Conservation (phyloP, 2,329 filamentous ascomycete genomes). For the Microcyclosporella mali region DNA sequence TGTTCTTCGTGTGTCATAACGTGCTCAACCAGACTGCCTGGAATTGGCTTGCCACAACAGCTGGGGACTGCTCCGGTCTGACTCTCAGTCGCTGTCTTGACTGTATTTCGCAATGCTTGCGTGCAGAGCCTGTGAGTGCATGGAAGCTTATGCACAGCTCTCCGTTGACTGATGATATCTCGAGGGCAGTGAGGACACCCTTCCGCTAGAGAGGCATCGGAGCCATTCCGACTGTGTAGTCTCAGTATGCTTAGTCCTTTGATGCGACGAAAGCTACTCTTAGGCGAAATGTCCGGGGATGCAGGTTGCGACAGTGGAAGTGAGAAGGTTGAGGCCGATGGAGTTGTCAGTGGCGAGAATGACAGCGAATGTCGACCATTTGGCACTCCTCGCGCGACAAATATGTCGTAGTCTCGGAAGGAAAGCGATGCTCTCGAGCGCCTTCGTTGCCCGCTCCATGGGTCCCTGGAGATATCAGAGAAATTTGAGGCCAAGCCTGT, state of each 20-base stretch:
- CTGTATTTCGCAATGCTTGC: conserved; percentile 28
- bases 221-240: conserved; percentile 22
- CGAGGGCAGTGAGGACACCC: conserved; percentile 31
- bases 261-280: conserved; percentile 29
- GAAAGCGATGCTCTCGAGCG: conserved; percentile 26
- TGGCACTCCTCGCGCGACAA: conserved; percentile 23
- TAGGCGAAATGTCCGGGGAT: conserved; percentile 22
- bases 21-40: conserved; percentile 34
- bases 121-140: conserved; percentile 33
- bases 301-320: conserved; percentile 24
- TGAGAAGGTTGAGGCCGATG: conserved; percentile 28
- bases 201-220: conserved; percentile 20
- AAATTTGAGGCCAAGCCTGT: conserved; percentile 31
- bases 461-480: conserved; percentile 29
- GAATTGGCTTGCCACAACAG: conserved; percentile 38
- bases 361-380: conserved; percentile 24
- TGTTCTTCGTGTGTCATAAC: conserved; percentile 36
- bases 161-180: conserved; percentile 21
- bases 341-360: conserved; percentile 27
- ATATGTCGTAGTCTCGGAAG: conserved; percentile 31
- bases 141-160: conserved; percentile 27
- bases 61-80: conserved; percentile 32
- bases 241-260: conserved; percentile 30
- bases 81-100: conserved; percentile 32
- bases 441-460: conserved; percentile 6